Base-by-base conservation (phyloP, 352 stramenopile genomes). In the Phytophthora sp. region DNA sequence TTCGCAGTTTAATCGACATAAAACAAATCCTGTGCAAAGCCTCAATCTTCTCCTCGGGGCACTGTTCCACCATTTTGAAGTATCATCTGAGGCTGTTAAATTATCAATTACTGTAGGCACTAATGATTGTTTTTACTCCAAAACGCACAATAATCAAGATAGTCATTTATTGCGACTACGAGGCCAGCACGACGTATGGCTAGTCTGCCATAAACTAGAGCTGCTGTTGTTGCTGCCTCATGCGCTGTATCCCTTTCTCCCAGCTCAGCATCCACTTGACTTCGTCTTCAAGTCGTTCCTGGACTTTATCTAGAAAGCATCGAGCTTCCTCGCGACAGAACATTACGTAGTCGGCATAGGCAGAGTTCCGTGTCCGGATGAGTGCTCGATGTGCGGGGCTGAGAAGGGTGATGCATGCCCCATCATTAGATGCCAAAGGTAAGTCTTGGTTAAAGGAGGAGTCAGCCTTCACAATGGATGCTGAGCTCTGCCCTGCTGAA, bases 301-400 rank as follows among this genome's bases (percentile, higher is more conserved):
- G 73, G 3, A 82, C 35, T 57, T 68, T 52, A 0, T 52, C 36
- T 13, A 66, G 36, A 62, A 62, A 51, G 2, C 35, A 21, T 15
- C 21, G 42, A 16, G 65, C 61, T 67, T 72, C 61, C 24, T 67
- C 42, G 2, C 30, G 24, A 33, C 72, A 79, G 26, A 82, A 80
- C 0, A n/a, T 20, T 0, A 56, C 50, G 52, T 77, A 91, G 26
- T 69, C 42, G 20, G 67, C 51, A 45, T 90, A 80, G n/a, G 58
- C 64, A 21, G 61, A 42, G 23, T 93, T 76, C 46, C 84, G 78
- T 15, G 52, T 60, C 42, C 66, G 36, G n/a, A 93, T 58, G 4
- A 90, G 68, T 15, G 69, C 75, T 15, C 84, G 79, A 39, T 93
- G 84, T 9, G 82, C 79, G 8, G 85, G 74, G 1, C 80, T 91